Percentiles rank a stretch among this genome's conserved stretches.
Conservation (phyloP, 257 asterid genomes). For the Knoxia roxburghii region DNA sequence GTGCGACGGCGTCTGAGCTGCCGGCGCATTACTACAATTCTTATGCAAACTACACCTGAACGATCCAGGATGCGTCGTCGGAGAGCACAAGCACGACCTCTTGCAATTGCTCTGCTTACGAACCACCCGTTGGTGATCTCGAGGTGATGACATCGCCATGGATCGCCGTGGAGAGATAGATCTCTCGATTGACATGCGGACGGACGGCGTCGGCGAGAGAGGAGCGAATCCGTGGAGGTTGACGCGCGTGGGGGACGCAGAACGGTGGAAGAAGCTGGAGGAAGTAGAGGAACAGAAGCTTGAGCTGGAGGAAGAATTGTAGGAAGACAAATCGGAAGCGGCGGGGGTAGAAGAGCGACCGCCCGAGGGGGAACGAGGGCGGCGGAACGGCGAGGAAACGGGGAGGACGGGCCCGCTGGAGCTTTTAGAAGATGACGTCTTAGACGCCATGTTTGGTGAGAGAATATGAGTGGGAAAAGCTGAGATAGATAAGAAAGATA, state of each 20-base stretch:
- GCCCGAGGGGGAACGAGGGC: slow-evolving; percentile 43
- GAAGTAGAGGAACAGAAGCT: slow-evolving; percentile 42
- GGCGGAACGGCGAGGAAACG: slow-evolving; percentile 32
- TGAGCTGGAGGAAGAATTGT: slow-evolving; percentile 44
- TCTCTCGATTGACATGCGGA: slow-evolving; percentile 73
- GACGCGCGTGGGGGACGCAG: slow-evolving; percentile 86
- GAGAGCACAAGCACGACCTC: slow-evolving; percentile 85
- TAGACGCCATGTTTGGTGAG: not conserved
- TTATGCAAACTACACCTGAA: slow-evolving; percentile 84
- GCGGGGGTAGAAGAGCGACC: slow-evolving; percentile 23
- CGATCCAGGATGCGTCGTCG: slow-evolving; percentile 86
- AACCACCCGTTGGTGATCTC: slow-evolving; percentile 45
- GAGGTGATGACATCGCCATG: slow-evolving; percentile 36
- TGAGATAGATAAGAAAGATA: not conserved
- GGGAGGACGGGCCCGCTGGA: slow-evolving; percentile 44
- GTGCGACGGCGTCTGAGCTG: slow-evolving; percentile 22
- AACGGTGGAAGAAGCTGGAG: slow-evolving; percentile 43
- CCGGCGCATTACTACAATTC: slow-evolving; percentile 31
- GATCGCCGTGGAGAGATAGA: slow-evolving; percentile 68
- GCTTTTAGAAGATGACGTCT: slow-evolving; percentile 55
- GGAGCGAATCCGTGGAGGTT: slow-evolving; percentile 59
- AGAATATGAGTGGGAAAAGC: not conserved
- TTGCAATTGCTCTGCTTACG: slow-evolving; percentile 46
- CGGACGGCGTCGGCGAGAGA: slow-evolving; percentile 48
- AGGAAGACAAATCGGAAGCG: slow-evolving; percentile 33